A percentile compares a stretch with the other conserved stretches of the same genome.
Conservation (phyloP, 2,329 filamentous ascomycete genomes). For the Fusarium aywerte region DNA sequence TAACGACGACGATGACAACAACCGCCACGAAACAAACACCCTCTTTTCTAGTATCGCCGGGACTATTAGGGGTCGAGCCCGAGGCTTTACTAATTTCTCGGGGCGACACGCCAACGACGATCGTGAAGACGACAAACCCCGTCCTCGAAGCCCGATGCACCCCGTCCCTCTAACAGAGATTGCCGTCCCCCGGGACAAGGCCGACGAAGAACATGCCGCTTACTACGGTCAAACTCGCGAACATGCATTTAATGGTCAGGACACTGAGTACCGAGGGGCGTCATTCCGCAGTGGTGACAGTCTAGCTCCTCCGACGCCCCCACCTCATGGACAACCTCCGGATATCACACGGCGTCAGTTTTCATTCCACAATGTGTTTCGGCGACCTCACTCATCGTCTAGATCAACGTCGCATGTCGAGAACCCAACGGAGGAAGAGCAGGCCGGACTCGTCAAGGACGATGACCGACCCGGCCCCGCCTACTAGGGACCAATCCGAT, state of each 20-base stretch:
- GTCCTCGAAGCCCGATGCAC: conserved; percentile 66
- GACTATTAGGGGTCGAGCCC: conserved; percentile 56
- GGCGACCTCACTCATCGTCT: conserved; percentile 51
- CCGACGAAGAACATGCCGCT: conserved; percentile 55
- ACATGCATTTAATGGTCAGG: conserved; percentile 59
- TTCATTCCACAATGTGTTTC: conserved; percentile 89
- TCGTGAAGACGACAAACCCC: conserved; percentile 55
- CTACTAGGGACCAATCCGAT: conserved; percentile 32
- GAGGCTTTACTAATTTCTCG: conserved; percentile 50
- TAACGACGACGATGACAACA: conserved; percentile 56
- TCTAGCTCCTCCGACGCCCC: conserved; percentile 70
- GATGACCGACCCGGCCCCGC: conserved; percentile 25
- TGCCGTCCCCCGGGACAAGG: conserved; percentile 60
- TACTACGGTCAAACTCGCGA: conserved; percentile 55
- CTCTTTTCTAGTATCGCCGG: conserved; percentile 68
- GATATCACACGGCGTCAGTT: conserved; percentile 80
- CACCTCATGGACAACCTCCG: conserved; percentile 69
- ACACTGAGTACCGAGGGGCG: conserved; percentile 62
- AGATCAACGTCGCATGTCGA: conserved; percentile 38
- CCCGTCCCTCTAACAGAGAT: conserved; percentile 73
- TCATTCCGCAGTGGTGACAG: conserved; percentile 56
- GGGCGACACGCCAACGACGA: conserved; percentile 50
- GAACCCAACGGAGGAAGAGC: conserved; percentile 80
- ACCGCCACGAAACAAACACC: conserved; percentile 60
- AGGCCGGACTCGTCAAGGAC: conserved; percentile 82